Evolutionary conservation across 2,329 filamentous ascomycete genomes (phyloP).

Genomic region (Hymenoscyphus albidus): DNA sequence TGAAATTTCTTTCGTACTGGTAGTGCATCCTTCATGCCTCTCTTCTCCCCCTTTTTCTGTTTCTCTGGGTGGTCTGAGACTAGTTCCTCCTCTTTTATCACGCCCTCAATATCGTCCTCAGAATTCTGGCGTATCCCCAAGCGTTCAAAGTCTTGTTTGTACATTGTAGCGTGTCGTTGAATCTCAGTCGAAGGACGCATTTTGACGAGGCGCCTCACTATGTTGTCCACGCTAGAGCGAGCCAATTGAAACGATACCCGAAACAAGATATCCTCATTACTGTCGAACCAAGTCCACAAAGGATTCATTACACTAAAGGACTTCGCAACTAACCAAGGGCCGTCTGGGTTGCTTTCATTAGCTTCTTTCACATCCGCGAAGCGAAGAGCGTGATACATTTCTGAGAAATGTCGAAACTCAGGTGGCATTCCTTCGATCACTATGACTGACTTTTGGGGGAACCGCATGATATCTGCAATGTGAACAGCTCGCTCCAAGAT

Average conservation of each 20-base stretch:
- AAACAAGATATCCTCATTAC: slow-evolving; percentile 4
- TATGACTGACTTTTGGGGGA: slow-evolving; percentile 8
- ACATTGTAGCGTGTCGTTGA: slow-evolving; percentile 2
- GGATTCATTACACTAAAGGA: neutral
- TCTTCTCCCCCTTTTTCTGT: neutral
- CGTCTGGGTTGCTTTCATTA: neutral
- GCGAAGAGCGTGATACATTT: slow-evolving; percentile 8
- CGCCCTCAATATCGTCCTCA: neutral
- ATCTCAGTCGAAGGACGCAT: slow-evolving; percentile 2
- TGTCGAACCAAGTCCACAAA: slow-evolving; percentile 5
- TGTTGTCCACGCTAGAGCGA: neutral
- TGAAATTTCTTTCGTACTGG: neutral
- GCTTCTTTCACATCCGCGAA: neutral
- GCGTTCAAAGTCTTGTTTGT: neutral
- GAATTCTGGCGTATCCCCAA: neutral
- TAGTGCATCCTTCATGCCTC: neutral
- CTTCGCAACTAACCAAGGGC: neutral
- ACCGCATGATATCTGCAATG: slow-evolving; percentile 10
- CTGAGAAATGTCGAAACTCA: slow-evolving; percentile 10
- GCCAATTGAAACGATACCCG: slow-evolving; percentile 3
- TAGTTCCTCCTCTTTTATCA: neutral
- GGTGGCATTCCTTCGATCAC: slow-evolving; percentile 11
- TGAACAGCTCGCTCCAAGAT: slow-evolving; percentile 10
- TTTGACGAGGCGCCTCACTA: neutral
- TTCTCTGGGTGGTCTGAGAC: neutral